These are phyloP conservation scores for Cordyceps farinosa DNA, from an alignment of 2,329 filamentous ascomycete genomes.

Conservation along the genomic window DNA sequence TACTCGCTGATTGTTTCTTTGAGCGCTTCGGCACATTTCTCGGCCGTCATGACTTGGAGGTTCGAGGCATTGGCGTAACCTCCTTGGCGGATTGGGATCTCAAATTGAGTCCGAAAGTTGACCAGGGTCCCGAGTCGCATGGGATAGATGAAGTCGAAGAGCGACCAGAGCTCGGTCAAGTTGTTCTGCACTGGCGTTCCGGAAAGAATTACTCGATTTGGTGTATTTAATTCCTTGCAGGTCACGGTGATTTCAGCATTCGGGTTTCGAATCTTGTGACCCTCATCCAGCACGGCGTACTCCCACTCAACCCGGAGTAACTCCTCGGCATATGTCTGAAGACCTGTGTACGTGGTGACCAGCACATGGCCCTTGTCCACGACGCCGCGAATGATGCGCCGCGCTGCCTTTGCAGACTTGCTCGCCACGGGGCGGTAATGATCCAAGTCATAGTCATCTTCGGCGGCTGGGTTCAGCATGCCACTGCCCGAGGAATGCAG, in stretches of 20 bases:
- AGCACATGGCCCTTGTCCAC: conserved; percentile 84
- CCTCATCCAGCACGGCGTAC: conserved; percentile 92
- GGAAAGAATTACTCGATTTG: conserved; percentile 87
- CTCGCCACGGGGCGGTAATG: conserved; percentile 33
- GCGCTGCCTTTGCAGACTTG: conserved; percentile 57
- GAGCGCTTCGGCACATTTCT: conserved; percentile 87
- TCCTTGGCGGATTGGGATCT: conserved; percentile 87
- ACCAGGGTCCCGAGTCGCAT: conserved; percentile 92
- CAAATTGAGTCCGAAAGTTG: conserved; percentile 86
- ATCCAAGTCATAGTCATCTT: conserved; percentile 51
- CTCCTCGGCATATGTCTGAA: conserved; percentile 86
- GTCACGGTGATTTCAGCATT: conserved; percentile 92
- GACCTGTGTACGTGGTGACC: conserved; percentile 90
- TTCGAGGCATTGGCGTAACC: conserved; percentile 96
- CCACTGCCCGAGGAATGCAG: conserved; percentile 93
- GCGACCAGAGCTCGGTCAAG: conserved; percentile 87
- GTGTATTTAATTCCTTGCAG: conserved; percentile 88
- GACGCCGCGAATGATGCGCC: conserved; percentile 77
- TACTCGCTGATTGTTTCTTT: conserved; percentile 95
- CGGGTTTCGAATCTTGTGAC: conserved; percentile 96
- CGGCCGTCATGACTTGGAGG: conserved; percentile 88
- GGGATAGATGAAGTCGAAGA: conserved; percentile 96
- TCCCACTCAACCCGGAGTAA: conserved; percentile 84
- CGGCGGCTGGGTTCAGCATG: conserved; percentile 78
- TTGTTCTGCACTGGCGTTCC: conserved; percentile 99